These are phyloP conservation scores for Protomyces inouyei DNA, from an alignment of 1,139 yeast species.

Conservation along the genomic window DNA sequence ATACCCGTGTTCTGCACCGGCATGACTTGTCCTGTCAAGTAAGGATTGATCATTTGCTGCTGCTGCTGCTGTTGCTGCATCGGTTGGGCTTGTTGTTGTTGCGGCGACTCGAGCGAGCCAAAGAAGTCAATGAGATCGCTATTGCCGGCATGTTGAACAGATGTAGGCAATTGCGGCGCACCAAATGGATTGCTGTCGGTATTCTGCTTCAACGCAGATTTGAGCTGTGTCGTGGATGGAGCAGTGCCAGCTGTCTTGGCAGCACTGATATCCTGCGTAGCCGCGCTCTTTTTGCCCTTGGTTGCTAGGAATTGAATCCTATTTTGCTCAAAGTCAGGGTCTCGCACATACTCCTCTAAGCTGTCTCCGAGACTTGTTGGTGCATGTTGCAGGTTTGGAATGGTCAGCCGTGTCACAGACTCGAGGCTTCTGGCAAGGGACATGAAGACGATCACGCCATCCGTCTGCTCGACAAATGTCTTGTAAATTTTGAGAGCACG, in stretches of 20 bases:
- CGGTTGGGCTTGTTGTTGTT: conserved; percentile 25
- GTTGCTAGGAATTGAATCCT: conserved; percentile 73
- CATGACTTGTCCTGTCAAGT: not conserved
- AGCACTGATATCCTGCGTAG: not conserved
- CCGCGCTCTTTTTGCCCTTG: conserved; percentile 44
- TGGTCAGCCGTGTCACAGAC: conserved; percentile 78
- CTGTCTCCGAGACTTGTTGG: conserved; percentile 88
- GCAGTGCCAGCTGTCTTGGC: conserved; percentile 27
- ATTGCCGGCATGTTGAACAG: conserved; percentile 15
- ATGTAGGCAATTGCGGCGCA: conserved; percentile 26
- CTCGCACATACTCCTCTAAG: conserved; percentile 80
- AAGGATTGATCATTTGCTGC: conserved; percentile 36
- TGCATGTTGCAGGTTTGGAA: conserved; percentile 90
- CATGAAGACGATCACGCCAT: conserved; percentile 78
- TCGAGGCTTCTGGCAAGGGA: conserved; percentile 86
- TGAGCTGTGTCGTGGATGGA: conserved; percentile 36
- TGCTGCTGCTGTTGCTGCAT: conserved; percentile 36
- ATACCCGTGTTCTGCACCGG: not conserved
- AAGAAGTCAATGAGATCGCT: conserved; percentile 35
- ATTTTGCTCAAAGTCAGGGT: conserved; percentile 76
- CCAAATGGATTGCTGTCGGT: conserved; percentile 34
- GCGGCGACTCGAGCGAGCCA: conserved; percentile 31
- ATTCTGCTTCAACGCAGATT: conserved; percentile 33
- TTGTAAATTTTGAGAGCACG: conserved; percentile 79
- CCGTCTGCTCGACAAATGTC: conserved; percentile 78